A percentile compares a stretch with the other conserved stretches of the same genome.
Conservation (phyloP, 2,329 filamentous ascomycete species). For the Ophiosphaerella narmari region DNA sequence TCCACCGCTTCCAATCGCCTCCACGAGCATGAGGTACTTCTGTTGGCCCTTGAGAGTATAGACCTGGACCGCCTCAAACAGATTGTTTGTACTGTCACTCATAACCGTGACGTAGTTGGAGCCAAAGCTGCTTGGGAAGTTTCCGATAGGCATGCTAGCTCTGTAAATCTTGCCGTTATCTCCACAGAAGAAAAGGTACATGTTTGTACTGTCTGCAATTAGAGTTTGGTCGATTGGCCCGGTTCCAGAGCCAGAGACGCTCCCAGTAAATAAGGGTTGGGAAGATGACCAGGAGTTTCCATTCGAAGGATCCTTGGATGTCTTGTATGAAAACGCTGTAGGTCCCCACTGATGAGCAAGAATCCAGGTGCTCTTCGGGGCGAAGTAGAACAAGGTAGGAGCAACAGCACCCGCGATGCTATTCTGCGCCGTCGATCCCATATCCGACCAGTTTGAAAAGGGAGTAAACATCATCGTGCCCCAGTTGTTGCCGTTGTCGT, state of each 20-base stretch:
- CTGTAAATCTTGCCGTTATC: conserved; percentile 72
- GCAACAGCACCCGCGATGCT: conserved; percentile 53
- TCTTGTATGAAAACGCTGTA: conserved; percentile 64
- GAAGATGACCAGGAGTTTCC: conserved; percentile 61
- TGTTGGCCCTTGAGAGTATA: conserved; percentile 63
- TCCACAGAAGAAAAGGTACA: conserved; percentile 71
- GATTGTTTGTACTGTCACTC: conserved; percentile 59
- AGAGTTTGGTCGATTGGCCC: conserved; percentile 67
- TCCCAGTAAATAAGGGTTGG: conserved; percentile 62
- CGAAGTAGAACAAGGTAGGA: conserved; percentile 67
- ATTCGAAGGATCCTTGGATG: conserved; percentile 62
- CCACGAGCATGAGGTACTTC: conserved; percentile 71
- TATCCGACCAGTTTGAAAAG: conserved; percentile 59
- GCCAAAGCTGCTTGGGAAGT: conserved; percentile 67
- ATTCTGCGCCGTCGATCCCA: conserved; percentile 60
- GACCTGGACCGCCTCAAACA: conserved; percentile 71
- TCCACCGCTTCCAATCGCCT: conserved; percentile 61
- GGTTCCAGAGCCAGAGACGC: conserved; percentile 56
- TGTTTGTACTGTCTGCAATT: conserved; percentile 64
- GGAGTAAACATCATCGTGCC: conserved; percentile 64
- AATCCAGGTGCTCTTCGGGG: conserved; percentile 66
- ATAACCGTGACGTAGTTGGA: conserved; percentile 55
- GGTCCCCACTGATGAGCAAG: conserved; percentile 69
- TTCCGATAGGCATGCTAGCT: conserved; percentile 63
- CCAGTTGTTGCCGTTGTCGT: conserved; percentile 49